Conservation (phyloP, 345 rosid species). For the Lagerstroemia speciosa region DNA sequence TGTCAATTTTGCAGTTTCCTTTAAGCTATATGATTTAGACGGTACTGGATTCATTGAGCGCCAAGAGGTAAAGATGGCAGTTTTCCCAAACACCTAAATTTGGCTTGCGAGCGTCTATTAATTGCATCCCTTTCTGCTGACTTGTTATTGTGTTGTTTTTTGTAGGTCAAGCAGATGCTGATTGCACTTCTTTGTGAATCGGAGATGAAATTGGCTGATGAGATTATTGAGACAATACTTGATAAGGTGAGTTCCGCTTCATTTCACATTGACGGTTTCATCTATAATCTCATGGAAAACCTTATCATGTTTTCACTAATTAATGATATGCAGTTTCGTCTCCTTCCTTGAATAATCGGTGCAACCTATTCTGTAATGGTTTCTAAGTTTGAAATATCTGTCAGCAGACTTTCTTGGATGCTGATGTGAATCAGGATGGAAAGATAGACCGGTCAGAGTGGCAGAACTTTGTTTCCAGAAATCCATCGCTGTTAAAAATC, state of each 20-base stretch:
- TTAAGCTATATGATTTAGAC: constrained; percentile 90
- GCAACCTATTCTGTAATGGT: neutral
- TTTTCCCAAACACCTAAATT: neutral
- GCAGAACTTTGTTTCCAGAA: constrained; percentile 73
- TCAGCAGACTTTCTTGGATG: constrained; percentile 80
- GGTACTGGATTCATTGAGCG: constrained; percentile 91
- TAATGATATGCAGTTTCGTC: too few species aligned
- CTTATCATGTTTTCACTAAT: too few species aligned
- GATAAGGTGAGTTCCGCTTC: constrained; percentile 56
- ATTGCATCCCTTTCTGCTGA: neutral
- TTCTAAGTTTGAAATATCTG: constrained; percentile 1
- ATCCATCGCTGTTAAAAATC: constrained; percentile 83
- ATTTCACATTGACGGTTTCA: neutral
- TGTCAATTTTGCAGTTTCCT: constrained; percentile 60
- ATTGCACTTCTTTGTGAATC: constrained; percentile 96
- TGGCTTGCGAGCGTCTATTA: neutral
- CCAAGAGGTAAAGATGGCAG: constrained; percentile 53
- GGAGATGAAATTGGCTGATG: constrained; percentile 93
- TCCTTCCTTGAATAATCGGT: too few species aligned
- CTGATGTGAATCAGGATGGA: constrained; percentile 75
- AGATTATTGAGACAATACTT: constrained; percentile 84
- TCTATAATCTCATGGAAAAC: neutral
- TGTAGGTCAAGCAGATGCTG: constrained; percentile 95
- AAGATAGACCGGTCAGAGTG: constrained; percentile 83
- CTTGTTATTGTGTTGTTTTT: constrained; percentile 18